Percentiles rank a stretch among this genome's conserved stretches.
Evolutionary conservation across 768 basidiomycete genomes (phyloP).

Genomic region (Rhizopogon vesiculosus): DNA sequence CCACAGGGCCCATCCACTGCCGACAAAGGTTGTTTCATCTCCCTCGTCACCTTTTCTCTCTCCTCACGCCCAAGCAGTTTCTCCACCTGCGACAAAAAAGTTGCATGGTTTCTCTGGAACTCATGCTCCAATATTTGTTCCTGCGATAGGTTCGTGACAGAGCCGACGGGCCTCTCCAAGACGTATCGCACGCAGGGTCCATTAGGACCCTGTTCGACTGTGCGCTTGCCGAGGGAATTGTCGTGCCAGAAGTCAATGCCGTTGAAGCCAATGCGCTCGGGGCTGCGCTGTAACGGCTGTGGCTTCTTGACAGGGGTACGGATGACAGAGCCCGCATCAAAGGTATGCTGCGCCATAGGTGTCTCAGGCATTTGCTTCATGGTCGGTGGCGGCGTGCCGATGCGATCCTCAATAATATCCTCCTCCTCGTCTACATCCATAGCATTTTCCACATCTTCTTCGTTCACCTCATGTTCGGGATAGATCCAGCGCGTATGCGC

Average conservation of each 20-base stretch:
- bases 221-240: slow-evolving; percentile 6
- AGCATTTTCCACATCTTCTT: slow-evolving; percentile 2
- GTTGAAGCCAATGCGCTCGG: slow-evolving; percentile 23
- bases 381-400: slow-evolving; percentile 6
- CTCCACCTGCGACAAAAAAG: slow-evolving; percentile 22
- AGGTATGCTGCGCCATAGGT: slow-evolving; percentile 14
- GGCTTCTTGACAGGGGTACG: slow-evolving; percentile 23
- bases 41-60: slow-evolving; percentile 10
- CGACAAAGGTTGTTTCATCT: slow-evolving; percentile 1
- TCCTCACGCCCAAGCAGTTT: slow-evolving; percentile 1
- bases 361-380: slow-evolving; percentile 12
- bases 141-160: slow-evolving; percentile 12
- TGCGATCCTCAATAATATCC: slow-evolving; percentile 5
- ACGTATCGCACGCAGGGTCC: slow-evolving; percentile 11
- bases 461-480: slow-evolving; percentile 3
- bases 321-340: slow-evolving; percentile 26
- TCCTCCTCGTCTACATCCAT: slow-evolving; percentile 11
- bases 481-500: slow-evolving; percentile 8
- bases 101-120: neutral
- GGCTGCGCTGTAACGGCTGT: slow-evolving; percentile 23
- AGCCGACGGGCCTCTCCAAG: slow-evolving; percentile 16
- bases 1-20: slow-evolving; percentile 9
- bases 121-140: slow-evolving; percentile 4
- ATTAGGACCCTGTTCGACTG: slow-evolving; percentile 1
- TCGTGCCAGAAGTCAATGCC: slow-evolving; percentile 19